phyloP scores from a whole-genome alignment of 129 eudicot species.

The Saposhnikovia divaricata region DNA sequence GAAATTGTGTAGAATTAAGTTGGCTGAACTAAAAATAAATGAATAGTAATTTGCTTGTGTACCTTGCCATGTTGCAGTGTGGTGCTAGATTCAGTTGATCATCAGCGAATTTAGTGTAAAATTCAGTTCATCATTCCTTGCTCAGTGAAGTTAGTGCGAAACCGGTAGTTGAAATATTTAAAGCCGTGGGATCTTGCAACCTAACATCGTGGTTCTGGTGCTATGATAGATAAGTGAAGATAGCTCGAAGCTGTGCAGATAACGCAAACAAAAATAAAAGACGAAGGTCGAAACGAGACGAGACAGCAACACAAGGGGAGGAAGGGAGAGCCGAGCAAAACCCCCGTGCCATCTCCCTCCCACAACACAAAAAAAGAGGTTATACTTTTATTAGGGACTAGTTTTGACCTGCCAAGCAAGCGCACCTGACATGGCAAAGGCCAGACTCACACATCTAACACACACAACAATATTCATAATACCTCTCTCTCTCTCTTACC shows the following conservation, averaged over 20 bases:
- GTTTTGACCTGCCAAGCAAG: conserved; percentile 92
- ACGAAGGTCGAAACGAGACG: background rate
- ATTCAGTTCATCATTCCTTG: background rate
- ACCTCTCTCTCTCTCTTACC: background rate
- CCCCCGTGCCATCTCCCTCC: conserved; percentile 81
- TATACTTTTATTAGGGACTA: conserved; percentile 22
- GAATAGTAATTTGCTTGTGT: background rate
- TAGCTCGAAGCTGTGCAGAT: background rate
- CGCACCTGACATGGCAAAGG: conserved; percentile 99
- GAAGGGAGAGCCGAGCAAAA: conserved; percentile 68
- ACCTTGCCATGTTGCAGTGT: background rate
- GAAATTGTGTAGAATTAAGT: too few relatives aligned
- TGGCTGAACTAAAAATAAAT: background rate
- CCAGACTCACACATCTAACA: conserved; percentile 20
- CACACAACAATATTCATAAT: background rate
- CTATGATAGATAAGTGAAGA: background rate
- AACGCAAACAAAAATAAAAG: background rate
- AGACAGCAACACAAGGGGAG: conserved; percentile 16
- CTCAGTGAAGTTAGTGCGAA: background rate
- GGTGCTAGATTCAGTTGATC: background rate
- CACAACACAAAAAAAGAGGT: conserved; percentile 25
- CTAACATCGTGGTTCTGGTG: background rate
- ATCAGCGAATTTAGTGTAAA: too few relatives aligned
- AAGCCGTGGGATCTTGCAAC: background rate
- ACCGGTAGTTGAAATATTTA: background rate